Evolutionary conservation across 1,139 yeast species (phyloP), one percentile per base, ranked within the genome.

Genomic region (Candida frijolesensis): DNA sequence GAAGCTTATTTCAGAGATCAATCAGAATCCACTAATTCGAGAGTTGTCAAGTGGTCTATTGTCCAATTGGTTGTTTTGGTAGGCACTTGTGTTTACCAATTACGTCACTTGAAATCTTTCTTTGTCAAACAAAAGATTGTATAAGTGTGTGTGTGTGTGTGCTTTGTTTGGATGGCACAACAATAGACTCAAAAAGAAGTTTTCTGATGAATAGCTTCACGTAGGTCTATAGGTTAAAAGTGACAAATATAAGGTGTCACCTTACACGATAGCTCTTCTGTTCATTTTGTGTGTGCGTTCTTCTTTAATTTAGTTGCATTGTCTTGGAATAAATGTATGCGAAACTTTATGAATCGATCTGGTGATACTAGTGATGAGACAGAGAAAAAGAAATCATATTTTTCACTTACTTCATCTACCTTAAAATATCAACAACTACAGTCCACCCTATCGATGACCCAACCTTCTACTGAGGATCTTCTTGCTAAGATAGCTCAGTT

Each of bases 51-150:
- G 60, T 77, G 81, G 81, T 73, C 79, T 44, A 59, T 77, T 52
- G 64, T 77, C 44, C 82, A 77, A 63, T 66, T 76, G 56, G 19
- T 74, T 34, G 81, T 77, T 12, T 74, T 77, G 67, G 64, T 74
- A 39, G 80, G 79, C 49, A 75, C 82, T 32, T 76, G 81, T 61
- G 66, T 72, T 52, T 77, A 76, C 66, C 82, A 77, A 62, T 72
- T 77, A 63, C 73, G 72, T 52, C 81, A 76, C 63, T 76, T 77
- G 74, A 76, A 76, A 74, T 61, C 78, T 43, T 77, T 77, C 71
- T 77, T 77, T 54, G 80, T 76, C 55, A 77, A 77, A 65, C 82
- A 77, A 64, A 77, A 77, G 65, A 76, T 77, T 60, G 80, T 77
- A 33, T 76, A 66, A 60, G 40, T 8, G 16, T 9, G 4, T 32